Evolutionary conservation across 345 rosid genomes (phyloP), one percentile per base, ranked within the genome.

Genomic region (Eutrema japonicum): DNA sequence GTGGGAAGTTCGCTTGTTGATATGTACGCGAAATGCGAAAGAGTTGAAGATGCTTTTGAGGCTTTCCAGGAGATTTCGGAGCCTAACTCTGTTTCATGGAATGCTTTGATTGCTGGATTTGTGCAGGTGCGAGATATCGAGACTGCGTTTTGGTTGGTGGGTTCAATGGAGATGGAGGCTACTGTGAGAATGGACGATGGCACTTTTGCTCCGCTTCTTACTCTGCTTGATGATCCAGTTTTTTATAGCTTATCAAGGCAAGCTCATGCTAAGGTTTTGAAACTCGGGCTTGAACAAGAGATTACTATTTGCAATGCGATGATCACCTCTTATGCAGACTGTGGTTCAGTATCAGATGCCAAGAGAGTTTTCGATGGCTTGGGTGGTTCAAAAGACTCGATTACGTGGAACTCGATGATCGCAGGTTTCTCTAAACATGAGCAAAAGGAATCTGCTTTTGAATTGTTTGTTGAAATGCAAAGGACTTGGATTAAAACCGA

Each of bases 371-470:
- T 91, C 64, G 85, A 85, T 64, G 80, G 80, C 53, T 70, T 83
- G 56, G 67, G 73, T 74, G 64, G 67, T 4, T 35, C 47, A 8
- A 80, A 75, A 67, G 95, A 91, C 78, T 75, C 83, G 80, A 89
- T 89, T 64, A 76, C 89, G 0, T 89, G 92, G 95, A 91, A 91
- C 61, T 83, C 97, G 3, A 85, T 86, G 92, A 49, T 91, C 14
- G 84, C 86, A 29, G 92, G 87, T 62, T 87, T 78, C 78, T 74
- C 88, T 36, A 74, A 61, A 36, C 92, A 84, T 65, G 84, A 80
- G 70, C 70, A 66, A 67, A 81, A 78, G 70, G 86, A 81, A n/a
- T 75, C 57, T 14, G 95, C 86, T 41, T 80, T 83, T 56, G 60
- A 73, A 53, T 76, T 85, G 22, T 91, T 85, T 55, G 59, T 70